These are phyloP conservation scores for Neurospora sp. DNA, from an alignment of 495 filamentous ascomycete genomes.

Conservation along the genomic window DNA sequence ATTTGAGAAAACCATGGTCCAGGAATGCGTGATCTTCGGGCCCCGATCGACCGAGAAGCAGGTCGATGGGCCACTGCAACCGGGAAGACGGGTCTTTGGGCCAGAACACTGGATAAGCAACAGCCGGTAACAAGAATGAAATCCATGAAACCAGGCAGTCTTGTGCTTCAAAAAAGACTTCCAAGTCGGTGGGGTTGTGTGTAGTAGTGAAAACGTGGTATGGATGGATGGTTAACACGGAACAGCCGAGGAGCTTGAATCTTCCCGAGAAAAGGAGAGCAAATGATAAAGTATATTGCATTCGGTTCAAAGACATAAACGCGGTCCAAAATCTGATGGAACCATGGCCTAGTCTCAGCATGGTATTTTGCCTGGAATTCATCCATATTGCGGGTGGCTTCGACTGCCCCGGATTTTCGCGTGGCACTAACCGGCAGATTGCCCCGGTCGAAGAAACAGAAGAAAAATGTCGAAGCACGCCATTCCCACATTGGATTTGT, in stretches of 20 bases:
- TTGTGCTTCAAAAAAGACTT: background rate
- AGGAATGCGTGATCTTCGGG: background rate
- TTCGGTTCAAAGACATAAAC: background rate
- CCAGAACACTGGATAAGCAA: background rate
- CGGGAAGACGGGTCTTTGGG: background rate
- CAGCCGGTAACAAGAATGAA: background rate
- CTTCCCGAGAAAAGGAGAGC: background rate
- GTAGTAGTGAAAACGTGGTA: constrained; percentile 1
- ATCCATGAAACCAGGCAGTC: background rate
- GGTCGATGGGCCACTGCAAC: background rate
- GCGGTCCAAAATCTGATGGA: background rate
- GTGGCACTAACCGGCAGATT: constrained; percentile 1
- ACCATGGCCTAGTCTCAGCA: background rate
- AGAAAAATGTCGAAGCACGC: background rate
- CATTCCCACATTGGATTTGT: background rate
- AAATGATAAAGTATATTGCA: background rate
- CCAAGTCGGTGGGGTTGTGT: background rate
- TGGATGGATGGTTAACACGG: background rate
- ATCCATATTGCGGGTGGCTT: constrained; percentile 3
- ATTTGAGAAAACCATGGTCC: background rate
- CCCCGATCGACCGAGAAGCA: constrained; percentile 1
- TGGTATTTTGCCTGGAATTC: background rate
- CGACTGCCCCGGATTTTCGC: background rate
- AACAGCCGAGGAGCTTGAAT: background rate
- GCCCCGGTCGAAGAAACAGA: background rate